Conservation (phyloP, 2,329 filamentous ascomycete species). For the Cladosporium sp. region DNA sequence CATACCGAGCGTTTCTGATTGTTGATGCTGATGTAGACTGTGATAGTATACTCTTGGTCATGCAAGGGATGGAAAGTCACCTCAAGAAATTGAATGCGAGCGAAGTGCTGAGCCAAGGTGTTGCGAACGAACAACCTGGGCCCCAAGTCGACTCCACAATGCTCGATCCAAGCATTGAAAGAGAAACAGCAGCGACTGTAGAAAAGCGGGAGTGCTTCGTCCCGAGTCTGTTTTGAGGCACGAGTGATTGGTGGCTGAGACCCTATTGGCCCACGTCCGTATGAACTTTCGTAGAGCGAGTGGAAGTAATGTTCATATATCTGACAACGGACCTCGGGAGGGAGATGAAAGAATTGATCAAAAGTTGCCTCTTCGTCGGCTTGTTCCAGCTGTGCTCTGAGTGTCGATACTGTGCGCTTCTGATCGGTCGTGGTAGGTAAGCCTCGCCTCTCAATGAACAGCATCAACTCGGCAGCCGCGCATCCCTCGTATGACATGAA, state of each 20-base stretch:
- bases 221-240: background rate
- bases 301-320: background rate
- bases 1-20: too few species aligned
- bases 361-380: background rate
- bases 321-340: background rate
- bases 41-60: too few species aligned
- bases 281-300: background rate
- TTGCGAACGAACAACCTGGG: background rate
- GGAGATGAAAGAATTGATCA: background rate
- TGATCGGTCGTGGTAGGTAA: background rate
- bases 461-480: background rate
- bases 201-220: background rate
- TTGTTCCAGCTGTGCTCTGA: background rate
- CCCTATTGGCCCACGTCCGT: background rate
- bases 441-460: background rate
- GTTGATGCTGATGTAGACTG: too few species aligned
- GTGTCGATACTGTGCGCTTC: background rate
- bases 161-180: background rate
- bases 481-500: background rate
- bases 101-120: background rate
- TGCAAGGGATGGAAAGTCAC: too few species aligned
- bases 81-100: too few species aligned
- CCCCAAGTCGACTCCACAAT: background rate
- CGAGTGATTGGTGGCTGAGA: background rate
- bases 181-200: background rate